Evolutionary conservation across 225 moss, liverwort and hornwort genomes (phyloP).

Genomic region (Pleurozium schreberi): DNA sequence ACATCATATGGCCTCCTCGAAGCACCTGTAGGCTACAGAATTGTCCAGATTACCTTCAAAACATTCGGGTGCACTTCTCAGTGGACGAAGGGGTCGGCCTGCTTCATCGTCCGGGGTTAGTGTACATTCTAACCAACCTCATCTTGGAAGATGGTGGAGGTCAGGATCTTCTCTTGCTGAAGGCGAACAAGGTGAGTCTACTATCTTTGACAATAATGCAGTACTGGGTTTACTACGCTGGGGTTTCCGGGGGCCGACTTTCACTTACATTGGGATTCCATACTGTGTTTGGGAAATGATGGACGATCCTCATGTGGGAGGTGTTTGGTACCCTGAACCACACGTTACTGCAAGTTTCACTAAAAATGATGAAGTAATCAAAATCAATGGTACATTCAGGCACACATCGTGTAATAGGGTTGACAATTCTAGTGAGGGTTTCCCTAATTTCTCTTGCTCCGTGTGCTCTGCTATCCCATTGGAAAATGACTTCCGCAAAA

Average conservation of each 20-base stretch:
- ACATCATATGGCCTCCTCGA: background rate
- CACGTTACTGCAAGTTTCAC: background rate
- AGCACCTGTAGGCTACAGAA: background rate
- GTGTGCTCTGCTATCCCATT: background rate
- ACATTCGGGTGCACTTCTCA: background rate
- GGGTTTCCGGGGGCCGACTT: background rate
- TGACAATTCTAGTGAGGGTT: background rate
- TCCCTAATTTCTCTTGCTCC: background rate
- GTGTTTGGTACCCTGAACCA: background rate
- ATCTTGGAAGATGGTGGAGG: background rate
- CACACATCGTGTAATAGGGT: background rate
- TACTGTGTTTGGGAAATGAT: background rate
- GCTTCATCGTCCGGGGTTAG: background rate
- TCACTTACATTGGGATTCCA: background rate
- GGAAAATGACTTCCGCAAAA: background rate
- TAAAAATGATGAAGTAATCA: no score
- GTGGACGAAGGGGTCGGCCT: background rate
- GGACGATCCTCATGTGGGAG: background rate
- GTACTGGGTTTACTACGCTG: background rate
- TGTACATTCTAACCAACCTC: background rate
- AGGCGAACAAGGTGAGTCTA: background rate
- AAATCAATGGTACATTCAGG: background rate
- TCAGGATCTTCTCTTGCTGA: fast-evolving
- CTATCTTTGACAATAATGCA: background rate
- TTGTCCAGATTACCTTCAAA: no score